A percentile compares a stretch with the other conserved stretches of the same genome.
Conservation (phyloP, 2,329 filamentous ascomycete genomes). For the Colletotrichum orchidophilum region DNA sequence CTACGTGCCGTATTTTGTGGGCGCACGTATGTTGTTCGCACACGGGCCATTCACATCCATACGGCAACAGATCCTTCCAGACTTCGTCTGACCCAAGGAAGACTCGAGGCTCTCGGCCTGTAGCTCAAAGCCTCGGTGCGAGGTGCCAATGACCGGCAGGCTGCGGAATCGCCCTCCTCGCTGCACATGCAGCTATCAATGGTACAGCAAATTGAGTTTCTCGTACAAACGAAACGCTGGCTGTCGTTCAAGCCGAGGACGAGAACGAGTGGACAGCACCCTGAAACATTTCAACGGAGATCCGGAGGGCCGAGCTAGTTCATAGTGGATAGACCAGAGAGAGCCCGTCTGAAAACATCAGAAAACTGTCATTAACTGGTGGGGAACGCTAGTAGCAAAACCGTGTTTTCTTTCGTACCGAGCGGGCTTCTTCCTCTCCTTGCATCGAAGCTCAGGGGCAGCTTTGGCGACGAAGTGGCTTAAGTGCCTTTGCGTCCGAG, state of each 20-base stretch:
- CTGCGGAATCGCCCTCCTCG: background rate
- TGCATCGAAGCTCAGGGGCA: background rate
- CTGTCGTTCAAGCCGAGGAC: background rate
- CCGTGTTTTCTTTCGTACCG: background rate
- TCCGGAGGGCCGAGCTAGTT: background rate
- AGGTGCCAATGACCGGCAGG: background rate
- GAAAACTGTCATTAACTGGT: background rate
- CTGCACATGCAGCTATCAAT: background rate
- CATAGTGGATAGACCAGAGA: background rate
- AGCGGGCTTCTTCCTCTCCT: background rate
- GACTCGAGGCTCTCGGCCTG: background rate
- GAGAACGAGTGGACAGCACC: background rate
- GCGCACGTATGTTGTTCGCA: background rate
- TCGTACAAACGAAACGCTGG: too few relatives aligned
- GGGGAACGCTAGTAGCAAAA: background rate
- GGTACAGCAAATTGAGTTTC: background rate
- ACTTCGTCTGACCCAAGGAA: background rate
- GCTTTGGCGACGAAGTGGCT: background rate
- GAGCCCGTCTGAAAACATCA: background rate
- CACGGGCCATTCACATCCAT: background rate
- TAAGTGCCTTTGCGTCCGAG: background rate
- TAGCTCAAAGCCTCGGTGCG: background rate
- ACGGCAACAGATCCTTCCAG: background rate
- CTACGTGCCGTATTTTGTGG: conserved; percentile 16
- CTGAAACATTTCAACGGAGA: background rate